A percentile compares a stretch with the other conserved stretches of the same genome.
Conservation (phyloP, 192 early-diverging fungal genomes). For the Backusella westeae region DNA sequence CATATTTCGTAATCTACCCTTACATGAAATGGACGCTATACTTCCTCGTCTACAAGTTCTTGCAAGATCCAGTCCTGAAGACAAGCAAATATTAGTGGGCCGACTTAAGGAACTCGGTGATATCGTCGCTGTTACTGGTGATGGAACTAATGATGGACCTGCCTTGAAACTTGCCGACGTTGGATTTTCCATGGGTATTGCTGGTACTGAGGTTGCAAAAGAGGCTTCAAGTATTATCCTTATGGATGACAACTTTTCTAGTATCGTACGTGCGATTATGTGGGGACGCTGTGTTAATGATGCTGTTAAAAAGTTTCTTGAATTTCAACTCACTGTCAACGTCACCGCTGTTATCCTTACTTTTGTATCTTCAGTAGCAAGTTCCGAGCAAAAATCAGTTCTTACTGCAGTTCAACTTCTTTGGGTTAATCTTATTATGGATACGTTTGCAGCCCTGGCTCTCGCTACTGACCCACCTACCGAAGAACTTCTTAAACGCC, state of each 20-base stretch:
- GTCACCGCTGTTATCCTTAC: constrained; percentile 83
- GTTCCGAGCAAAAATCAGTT: constrained; percentile 67
- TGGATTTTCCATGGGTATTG: constrained; percentile 99
- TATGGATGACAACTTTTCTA: constrained; percentile 98
- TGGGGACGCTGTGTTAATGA: constrained; percentile 98
- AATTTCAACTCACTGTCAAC: constrained; percentile 99
- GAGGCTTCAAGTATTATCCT: constrained; percentile 96
- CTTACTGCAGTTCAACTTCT: constrained; percentile 94
- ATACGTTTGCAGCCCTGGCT: constrained; percentile 96
- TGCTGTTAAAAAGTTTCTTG: constrained; percentile 95
- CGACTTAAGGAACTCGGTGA: constrained; percentile 87
- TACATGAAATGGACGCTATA: constrained; percentile 85
- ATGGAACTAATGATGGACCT: constrained; percentile 99
- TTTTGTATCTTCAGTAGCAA: constrained; percentile 72
- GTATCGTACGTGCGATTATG: constrained; percentile 94
- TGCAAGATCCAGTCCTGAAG: constrained; percentile 92
- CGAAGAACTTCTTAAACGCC: constrained; percentile 77
- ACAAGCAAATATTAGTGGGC: constrained; percentile 94
- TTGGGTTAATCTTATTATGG: constrained; percentile 99
- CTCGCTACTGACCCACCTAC: constrained; percentile 96
- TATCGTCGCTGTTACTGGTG: constrained; percentile 97
- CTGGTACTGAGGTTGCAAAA: constrained; percentile 99
- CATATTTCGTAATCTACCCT: constrained; percentile 80
- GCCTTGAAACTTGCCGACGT: constrained; percentile 94
- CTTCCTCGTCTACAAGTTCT: constrained; percentile 92